Evolutionary conservation across 257 asterid species (phyloP).

Genomic region (Echium plantagineum): DNA sequence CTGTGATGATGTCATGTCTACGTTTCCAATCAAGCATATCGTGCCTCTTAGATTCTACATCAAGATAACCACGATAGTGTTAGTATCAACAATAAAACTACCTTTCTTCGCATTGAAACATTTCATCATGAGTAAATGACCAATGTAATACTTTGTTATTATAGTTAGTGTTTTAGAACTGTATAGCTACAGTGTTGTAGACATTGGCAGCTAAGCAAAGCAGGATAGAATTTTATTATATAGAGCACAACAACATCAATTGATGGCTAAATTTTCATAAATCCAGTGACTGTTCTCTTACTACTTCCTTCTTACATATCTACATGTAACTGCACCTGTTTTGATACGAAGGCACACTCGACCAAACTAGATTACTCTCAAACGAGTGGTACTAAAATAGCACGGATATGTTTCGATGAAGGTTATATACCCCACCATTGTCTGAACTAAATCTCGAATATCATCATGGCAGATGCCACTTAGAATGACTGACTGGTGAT

Average conservation of each 20-base stretch:
- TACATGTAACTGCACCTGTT: too few relatives aligned
- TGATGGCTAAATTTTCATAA: too few relatives aligned
- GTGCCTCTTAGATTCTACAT: slow-evolving; percentile 40
- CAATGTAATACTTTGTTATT: neutral
- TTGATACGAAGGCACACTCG: neutral
- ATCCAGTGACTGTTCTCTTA: too few relatives aligned
- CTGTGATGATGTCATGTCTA: slow-evolving; percentile 60
- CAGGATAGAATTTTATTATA: neutral
- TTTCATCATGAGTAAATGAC: neutral
- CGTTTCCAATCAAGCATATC: slow-evolving; percentile 61
- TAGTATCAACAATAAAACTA: slow-evolving; percentile 5
- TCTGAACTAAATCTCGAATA: neutral
- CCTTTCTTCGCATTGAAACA: neutral
- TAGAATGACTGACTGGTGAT: too few relatives aligned
- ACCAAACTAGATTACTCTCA: neutral
- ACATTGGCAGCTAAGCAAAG: neutral
- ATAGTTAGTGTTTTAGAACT: neutral
- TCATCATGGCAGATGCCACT: too few relatives aligned
- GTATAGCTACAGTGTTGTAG: neutral
- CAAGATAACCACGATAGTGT: slow-evolving; percentile 13
- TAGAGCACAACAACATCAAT: too few relatives aligned
- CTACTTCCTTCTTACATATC: too few relatives aligned
- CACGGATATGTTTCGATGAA: neutral
- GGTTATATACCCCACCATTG: too few relatives aligned
- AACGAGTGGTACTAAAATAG: neutral